Evolutionary conservation across 1,284 basidiomycete genomes (phyloP), one percentile per base, ranked within the genome.

Genomic region (Pseudozyma tsukubaensis): DNA sequence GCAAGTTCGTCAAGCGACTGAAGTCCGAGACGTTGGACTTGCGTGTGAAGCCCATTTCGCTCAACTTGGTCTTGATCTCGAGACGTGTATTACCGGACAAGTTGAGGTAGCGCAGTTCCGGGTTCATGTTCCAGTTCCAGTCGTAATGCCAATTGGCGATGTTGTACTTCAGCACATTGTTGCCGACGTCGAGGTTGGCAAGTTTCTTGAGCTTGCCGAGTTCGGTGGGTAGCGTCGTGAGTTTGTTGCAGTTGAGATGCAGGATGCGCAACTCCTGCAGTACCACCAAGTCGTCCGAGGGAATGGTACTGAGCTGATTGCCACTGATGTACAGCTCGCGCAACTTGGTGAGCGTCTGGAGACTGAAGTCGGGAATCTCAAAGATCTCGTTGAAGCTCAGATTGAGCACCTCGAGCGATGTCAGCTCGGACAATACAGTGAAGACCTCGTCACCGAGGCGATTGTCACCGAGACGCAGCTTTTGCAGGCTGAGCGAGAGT

Each of bases 51-150:
- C 84, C 80, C 40, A 85, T 81, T 7, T 83, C 83, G 50, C 80
- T 77, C 36, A 81, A 66, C 59, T 82, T 80, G 42, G 91, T 91
- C 85, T 92, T 92, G 86, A 94, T 93, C 86, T 92, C 92, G n/a
- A 94, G 87, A 47, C 91, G 89, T 85, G 93, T 92, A 86, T 94
- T 94, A 14, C 92, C 92, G 0, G 92, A 94, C 54, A 94, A 81
- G 82, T 94, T 94, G 74, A 94, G 91, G 85, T 97, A 98, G 58
- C 91, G 91, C 66, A 99, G 88, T 74, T 92, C 92, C 70, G 91
- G 90, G 85, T 98, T 99, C 88, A 94, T 97, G 85, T 98, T 98
- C 97, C 97, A 99, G 85, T 99, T 99, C 96, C 96, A 99, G 86
- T 99, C 97, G 85, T 96, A 99, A 82, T 96, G 93, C 92, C 92